Percentiles rank a stretch among this genome's conserved stretches.
These are phyloP conservation scores for Ceratocystis cacaofunesta DNA, from an alignment of 2,329 filamentous ascomycete species.

Conservation along the genomic window DNA sequence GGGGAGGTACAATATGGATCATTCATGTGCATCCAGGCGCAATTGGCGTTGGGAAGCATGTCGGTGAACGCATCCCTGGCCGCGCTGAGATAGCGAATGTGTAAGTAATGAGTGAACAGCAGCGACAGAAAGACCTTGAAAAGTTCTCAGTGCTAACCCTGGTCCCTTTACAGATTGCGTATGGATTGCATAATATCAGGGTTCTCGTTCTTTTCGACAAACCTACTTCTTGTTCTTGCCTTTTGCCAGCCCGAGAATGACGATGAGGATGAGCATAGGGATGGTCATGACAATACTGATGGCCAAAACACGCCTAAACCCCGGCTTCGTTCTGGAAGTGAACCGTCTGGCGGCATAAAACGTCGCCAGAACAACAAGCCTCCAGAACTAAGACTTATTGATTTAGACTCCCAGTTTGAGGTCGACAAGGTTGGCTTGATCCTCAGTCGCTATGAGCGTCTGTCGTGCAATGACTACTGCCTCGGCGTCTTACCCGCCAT, in stretches of 20 bases:
- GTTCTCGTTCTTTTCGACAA: conserved; percentile 90
- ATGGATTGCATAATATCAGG: conserved; percentile 98
- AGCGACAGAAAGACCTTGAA: neutral
- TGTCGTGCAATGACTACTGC: conserved; percentile 86
- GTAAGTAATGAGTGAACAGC: conserved; percentile 36
- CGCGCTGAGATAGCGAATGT: conserved; percentile 84
- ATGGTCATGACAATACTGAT: neutral
- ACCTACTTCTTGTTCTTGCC: conserved; percentile 76
- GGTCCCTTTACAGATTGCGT: conserved; percentile 47
- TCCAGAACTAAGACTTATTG: conserved; percentile 81
- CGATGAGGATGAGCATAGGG: conserved; percentile 31
- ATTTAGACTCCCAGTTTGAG: conserved; percentile 73
- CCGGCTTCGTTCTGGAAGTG: conserved; percentile 33
- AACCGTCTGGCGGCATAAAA: conserved; percentile 49
- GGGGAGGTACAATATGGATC: conserved; percentile 94
- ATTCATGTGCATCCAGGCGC: conserved; percentile 74
- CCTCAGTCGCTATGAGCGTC: conserved; percentile 70
- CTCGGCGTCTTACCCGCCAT: conserved; percentile 64
- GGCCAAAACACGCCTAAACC: conserved; percentile 19
- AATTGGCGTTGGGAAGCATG: conserved; percentile 49
- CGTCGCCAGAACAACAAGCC: conserved; percentile 65
- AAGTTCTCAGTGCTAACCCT: conserved; percentile 19
- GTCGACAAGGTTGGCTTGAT: conserved; percentile 75
- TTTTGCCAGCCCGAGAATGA: conserved; percentile 65
- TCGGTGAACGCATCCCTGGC: conserved; percentile 56